Evolutionary conservation across 257 asterid species (phyloP).

Genomic region (Phtheirospermum japonicum): DNA sequence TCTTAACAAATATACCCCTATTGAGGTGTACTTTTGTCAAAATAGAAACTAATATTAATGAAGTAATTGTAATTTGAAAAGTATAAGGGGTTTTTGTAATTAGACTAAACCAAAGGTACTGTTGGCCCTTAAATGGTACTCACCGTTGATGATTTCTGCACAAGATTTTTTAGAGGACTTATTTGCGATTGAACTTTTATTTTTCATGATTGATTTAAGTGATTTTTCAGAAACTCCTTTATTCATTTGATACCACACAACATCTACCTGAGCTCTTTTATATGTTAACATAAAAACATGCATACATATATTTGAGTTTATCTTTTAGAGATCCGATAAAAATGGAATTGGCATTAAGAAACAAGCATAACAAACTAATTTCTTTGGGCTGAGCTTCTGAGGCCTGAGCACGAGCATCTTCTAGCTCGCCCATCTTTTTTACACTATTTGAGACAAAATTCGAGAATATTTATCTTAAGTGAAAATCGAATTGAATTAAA

Average conservation of each 20-base stretch:
- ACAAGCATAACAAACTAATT: slow-evolving; percentile 31
- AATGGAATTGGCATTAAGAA: slow-evolving; percentile 2
- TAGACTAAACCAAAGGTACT: background rate
- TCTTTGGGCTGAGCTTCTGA: slow-evolving; percentile 39
- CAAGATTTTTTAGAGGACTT: slow-evolving; percentile 38
- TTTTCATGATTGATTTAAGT: slow-evolving; percentile 52
- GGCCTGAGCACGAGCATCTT: slow-evolving; percentile 27
- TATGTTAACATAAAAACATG: slow-evolving; percentile 40
- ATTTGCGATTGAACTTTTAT: slow-evolving; percentile 34
- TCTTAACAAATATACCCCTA: background rate
- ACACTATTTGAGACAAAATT: slow-evolving; percentile 27
- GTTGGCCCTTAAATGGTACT: slow-evolving; percentile 22
- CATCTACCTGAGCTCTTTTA: slow-evolving; percentile 78
- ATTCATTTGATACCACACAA: slow-evolving; percentile 90
- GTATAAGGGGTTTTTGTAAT: background rate
- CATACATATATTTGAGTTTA: slow-evolving; percentile 16
- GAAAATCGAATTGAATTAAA: background rate
- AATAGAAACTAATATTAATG: background rate
- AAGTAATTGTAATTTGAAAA: background rate
- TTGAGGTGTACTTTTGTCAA: background rate
- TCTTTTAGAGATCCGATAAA: slow-evolving; percentile 1
- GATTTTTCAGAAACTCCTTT: slow-evolving; percentile 71
- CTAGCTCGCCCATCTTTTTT: slow-evolving; percentile 41
- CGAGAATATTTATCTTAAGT: background rate
- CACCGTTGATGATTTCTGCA: slow-evolving; percentile 45